phyloP scores from a whole-genome alignment of 1,284 basidiomycete species.

The Tilletia caries region DNA sequence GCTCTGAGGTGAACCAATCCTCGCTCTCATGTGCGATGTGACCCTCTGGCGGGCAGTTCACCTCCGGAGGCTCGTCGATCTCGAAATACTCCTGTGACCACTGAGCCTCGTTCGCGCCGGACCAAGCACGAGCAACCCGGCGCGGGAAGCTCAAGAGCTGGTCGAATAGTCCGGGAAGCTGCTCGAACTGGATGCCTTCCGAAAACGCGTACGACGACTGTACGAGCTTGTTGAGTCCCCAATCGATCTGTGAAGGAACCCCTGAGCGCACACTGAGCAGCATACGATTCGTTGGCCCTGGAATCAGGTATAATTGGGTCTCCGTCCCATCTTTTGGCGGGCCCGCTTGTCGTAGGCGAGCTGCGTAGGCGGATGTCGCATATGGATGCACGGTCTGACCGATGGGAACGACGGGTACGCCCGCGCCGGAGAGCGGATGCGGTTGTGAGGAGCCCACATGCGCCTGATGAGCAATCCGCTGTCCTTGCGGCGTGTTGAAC shows the following conservation, averaged over 20 bases:
- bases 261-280: slow-evolving; percentile 45
- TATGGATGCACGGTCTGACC: slow-evolving; percentile 5
- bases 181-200: slow-evolving; percentile 29
- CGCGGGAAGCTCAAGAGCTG: slow-evolving; percentile 35
- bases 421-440: neutral
- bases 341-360: neutral
- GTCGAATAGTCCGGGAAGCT: slow-evolving; percentile 41
- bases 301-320: slow-evolving; percentile 26
- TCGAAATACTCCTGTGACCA: slow-evolving; percentile 42
- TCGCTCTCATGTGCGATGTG: neutral
- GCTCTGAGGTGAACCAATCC: neutral
- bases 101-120: slow-evolving; percentile 23
- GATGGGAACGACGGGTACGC: neutral
- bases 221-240: slow-evolving; percentile 43
- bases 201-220: slow-evolving; percentile 22
- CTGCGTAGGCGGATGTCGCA: neutral
- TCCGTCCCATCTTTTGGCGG: slow-evolving; percentile 1
- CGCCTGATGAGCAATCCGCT: neutral
- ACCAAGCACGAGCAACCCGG: slow-evolving; percentile 33
- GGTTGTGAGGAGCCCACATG: neutral
- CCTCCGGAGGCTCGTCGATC: slow-evolving; percentile 17
- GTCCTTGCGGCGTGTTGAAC: neutral
- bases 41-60: slow-evolving; percentile 2
- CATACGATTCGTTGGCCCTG: slow-evolving; percentile 44
- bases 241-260: slow-evolving; percentile 47